Conservation (phyloP, 768 basidiomycete species). For the Termitomyces sp. region DNA sequence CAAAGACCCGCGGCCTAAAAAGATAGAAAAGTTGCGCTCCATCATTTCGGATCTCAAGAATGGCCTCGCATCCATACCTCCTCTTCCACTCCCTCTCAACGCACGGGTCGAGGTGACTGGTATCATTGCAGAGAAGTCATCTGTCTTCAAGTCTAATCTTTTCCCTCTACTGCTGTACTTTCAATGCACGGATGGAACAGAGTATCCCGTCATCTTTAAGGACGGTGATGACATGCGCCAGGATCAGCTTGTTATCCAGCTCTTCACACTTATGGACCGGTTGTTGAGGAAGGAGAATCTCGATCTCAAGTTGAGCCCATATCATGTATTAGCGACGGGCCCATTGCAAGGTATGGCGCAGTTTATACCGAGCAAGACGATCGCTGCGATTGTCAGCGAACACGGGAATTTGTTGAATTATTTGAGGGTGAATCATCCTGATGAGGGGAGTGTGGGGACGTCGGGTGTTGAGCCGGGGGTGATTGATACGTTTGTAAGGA, state of each 20-base stretch:
- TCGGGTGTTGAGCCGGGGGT: constrained; percentile 93
- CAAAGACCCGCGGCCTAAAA: constrained; percentile 93
- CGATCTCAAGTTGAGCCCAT: constrained; percentile 87
- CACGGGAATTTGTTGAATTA: constrained; percentile 86
- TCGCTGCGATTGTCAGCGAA: constrained; percentile 92
- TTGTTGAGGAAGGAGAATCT: constrained; percentile 91
- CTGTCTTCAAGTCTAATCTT: constrained; percentile 96
- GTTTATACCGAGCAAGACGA: constrained; percentile 93
- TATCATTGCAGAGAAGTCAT: constrained; percentile 86
- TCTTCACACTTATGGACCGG: constrained; percentile 98
- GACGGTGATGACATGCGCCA: constrained; percentile 99
- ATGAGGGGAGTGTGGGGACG: constrained; percentile 92
- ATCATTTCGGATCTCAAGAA: constrained; percentile 83
- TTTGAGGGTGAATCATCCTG: constrained; percentile 78
- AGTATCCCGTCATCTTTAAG: constrained; percentile 96
- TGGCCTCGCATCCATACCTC: constrained; percentile 68
- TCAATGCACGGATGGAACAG: constrained; percentile 74
- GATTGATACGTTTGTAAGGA: constrained; percentile 93
- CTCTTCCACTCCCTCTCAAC: constrained; percentile 86
- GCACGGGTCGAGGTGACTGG: constrained; percentile 82
- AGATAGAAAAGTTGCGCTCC: constrained; percentile 92
- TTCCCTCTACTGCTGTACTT: constrained; percentile 90
- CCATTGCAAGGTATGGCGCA: constrained; percentile 92
- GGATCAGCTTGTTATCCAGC: constrained; percentile 95
- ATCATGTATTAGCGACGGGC: constrained; percentile 91